phyloP scores from a whole-genome alignment of 1,284 basidiomycete species.

The Wolfiporia cocos region DNA sequence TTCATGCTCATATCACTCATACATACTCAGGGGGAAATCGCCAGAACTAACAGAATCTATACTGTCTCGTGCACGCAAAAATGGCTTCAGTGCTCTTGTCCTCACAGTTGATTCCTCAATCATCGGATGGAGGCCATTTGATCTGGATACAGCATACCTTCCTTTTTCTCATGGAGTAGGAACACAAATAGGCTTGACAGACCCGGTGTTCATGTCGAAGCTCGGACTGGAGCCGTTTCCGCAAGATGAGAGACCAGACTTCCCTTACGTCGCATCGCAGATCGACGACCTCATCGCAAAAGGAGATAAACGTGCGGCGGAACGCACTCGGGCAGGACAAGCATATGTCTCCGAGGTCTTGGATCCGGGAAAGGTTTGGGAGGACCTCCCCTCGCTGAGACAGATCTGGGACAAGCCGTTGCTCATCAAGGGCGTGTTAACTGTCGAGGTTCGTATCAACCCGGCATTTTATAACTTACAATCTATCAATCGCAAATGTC shows the following conservation, averaged over 20 bases:
- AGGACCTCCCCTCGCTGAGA: constrained; percentile 53
- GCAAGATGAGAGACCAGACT: constrained; percentile 35
- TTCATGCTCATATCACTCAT: background rate
- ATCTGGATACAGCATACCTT: constrained; percentile 50
- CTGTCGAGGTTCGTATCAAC: constrained; percentile 13
- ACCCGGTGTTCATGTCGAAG: too few relatives aligned
- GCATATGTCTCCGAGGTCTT: constrained; percentile 37
- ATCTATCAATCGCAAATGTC: background rate
- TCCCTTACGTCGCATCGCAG: constrained; percentile 49
- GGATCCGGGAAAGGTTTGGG: constrained; percentile 37
- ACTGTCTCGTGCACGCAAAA: constrained; percentile 56
- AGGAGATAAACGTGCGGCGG: constrained; percentile 47
- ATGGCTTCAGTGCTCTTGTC: constrained; percentile 60
- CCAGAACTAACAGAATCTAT: constrained; percentile 64
- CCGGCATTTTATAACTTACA: background rate
- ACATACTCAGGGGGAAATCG: constrained; percentile 40
- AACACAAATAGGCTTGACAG: constrained; percentile 41
- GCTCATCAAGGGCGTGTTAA: constrained; percentile 66
- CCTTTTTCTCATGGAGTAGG: constrained; percentile 62
- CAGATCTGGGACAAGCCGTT: constrained; percentile 68
- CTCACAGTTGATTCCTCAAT: constrained; percentile 61
- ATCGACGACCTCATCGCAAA: constrained; percentile 30
- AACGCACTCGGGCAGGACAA: constrained; percentile 50
- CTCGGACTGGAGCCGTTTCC: constrained; percentile 36
- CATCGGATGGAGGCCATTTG: constrained; percentile 64